Evolutionary conservation across 805 yeast species (phyloP).

Genomic region (Candida ulmi): DNA sequence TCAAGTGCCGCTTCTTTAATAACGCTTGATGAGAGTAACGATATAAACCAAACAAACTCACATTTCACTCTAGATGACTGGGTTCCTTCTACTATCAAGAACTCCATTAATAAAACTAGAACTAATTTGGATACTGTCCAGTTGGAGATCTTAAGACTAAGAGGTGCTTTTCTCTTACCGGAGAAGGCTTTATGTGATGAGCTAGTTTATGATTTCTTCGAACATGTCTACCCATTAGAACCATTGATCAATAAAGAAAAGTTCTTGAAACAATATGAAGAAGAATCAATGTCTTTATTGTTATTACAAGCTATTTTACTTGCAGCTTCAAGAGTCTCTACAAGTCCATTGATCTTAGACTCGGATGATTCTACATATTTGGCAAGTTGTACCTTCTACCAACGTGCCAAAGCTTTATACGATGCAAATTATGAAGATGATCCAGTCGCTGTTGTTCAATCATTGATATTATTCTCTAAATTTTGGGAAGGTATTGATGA

Average conservation of each 20-base stretch:
- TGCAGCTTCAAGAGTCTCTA: conserved; percentile 60
- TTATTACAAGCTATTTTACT: conserved; percentile 62
- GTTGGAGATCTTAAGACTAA: conserved; percentile 52
- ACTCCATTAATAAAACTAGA: conserved; percentile 22
- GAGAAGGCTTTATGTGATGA: conserved; percentile 51
- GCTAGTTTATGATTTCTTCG: conserved; percentile 57
- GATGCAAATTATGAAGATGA: conserved; percentile 67
- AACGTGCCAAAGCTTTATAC: conserved; percentile 69
- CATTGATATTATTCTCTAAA: conserved; percentile 56
- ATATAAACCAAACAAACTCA: conserved; percentile 34
- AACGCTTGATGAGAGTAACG: conserved; percentile 8
- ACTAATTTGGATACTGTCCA: conserved; percentile 48
- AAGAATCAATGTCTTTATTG: conserved; percentile 53
- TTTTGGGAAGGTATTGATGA: conserved; percentile 75
- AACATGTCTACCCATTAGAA: conserved; percentile 57
- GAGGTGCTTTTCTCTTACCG: conserved; percentile 72
- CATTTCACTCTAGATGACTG: conserved; percentile 28
- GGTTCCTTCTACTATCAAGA: conserved; percentile 20
- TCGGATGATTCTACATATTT: conserved; percentile 39
- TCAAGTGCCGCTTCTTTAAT: conserved; percentile 37
- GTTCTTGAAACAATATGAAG: conserved; percentile 54
- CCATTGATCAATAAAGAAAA: conserved; percentile 62
- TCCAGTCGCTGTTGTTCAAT: conserved; percentile 54
- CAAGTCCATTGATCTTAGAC: conserved; percentile 47
- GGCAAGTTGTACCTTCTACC: conserved; percentile 54